phyloP scores from a whole-genome alignment of 2,329 filamentous ascomycete species.

The Xylogone sp. region DNA sequence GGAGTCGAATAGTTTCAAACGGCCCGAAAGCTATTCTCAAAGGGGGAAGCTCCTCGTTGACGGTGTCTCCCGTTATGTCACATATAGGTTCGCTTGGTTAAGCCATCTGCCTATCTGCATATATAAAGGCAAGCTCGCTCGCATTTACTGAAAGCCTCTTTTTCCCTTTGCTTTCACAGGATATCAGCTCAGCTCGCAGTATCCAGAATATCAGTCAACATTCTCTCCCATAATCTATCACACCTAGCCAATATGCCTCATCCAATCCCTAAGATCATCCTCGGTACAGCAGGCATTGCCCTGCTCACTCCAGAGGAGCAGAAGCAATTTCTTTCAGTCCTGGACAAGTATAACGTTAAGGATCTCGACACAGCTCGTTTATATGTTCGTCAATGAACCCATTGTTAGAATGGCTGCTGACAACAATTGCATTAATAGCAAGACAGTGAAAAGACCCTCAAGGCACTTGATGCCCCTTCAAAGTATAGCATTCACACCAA shows the following conservation, averaged over 20 bases:
- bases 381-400: slow-evolving; percentile 14
- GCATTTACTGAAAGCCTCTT: too few species aligned
- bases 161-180: too few species aligned
- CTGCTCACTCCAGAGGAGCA: not conserved
- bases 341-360: slow-evolving; percentile 18
- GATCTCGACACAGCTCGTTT: slow-evolving; percentile 18
- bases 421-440: slow-evolving; percentile 5
- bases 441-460: slow-evolving; percentile 19
- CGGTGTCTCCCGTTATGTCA: too few species aligned
- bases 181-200: too few species aligned
- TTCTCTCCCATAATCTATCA: not conserved
- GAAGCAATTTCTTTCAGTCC: slow-evolving; percentile 9
- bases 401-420: not conserved
- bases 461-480: slow-evolving; percentile 15
- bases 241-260: slow-evolving; percentile 4
- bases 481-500: slow-evolving; percentile 23
- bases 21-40: too few species aligned
- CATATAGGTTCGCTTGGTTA: too few species aligned
- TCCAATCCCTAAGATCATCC: slow-evolving; percentile 9
- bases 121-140: too few species aligned
- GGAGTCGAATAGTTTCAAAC: too few species aligned
- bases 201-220: too few species aligned
- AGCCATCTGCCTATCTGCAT: too few species aligned
- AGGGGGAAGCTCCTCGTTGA: too few species aligned
- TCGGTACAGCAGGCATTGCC: slow-evolving; percentile 10